Evolutionary conservation across 495 filamentous ascomycete species (phyloP).

Genomic region (Coniosporium apollinis): DNA sequence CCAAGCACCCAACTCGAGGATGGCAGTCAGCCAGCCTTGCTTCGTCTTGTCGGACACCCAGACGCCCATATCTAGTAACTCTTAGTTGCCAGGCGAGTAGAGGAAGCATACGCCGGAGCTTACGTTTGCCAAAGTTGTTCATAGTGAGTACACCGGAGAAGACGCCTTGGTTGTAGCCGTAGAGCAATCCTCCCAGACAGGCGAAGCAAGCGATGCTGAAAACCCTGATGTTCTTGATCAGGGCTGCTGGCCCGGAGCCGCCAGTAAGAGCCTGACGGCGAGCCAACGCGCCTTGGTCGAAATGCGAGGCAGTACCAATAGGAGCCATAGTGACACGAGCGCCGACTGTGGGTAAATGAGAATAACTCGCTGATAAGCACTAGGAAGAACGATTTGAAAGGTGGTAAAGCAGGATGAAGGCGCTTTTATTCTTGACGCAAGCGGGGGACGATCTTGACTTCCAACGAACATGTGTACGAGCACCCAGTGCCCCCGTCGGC

Average conservation of each 20-base stretch:
- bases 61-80: constrained; percentile 41
- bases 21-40: constrained; percentile 62
- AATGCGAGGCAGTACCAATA: constrained; percentile 16
- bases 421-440: background rate
- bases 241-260: constrained; percentile 42
- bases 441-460: background rate
- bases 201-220: constrained; percentile 62
- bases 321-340: constrained; percentile 22
- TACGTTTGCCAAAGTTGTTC: constrained; percentile 30
- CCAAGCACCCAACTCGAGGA: constrained; percentile 73
- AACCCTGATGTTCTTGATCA: constrained; percentile 52
- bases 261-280: constrained; percentile 49
- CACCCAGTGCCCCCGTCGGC: background rate
- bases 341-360: background rate
- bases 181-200: constrained; percentile 48
- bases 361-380: background rate
- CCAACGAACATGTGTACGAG: background rate
- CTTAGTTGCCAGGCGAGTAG: constrained; percentile 12
- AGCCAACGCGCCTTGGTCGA: constrained; percentile 45
- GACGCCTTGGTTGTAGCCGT: constrained; percentile 39
- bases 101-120: constrained; percentile 3
- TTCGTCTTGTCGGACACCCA: constrained; percentile 46
- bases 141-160: constrained; percentile 57
- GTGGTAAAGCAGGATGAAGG: background rate
- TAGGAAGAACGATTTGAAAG: background rate